phyloP scores from a whole-genome alignment of 2,329 filamentous ascomycete genomes.

The Fusarium irregulare region DNA sequence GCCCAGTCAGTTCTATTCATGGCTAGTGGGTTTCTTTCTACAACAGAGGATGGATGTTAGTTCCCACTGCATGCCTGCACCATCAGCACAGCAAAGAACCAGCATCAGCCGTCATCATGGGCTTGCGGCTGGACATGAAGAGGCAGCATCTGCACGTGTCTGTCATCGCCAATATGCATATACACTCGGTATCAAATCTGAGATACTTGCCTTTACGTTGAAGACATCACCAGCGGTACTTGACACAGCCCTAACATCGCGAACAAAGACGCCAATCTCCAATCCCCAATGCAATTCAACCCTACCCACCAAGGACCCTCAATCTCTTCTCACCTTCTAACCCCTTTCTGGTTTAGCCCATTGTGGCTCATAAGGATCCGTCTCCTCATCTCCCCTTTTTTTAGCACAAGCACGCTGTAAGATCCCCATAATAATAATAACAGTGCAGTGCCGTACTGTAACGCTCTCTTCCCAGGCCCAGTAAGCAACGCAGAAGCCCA shows the following conservation, averaged over 20 bases:
- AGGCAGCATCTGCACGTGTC: neutral
- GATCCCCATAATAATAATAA: conserved; percentile 30
- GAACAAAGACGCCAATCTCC: conserved; percentile 9
- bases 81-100: conserved; percentile 14
- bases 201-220: neutral
- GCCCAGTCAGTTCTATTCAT: conserved; percentile 1
- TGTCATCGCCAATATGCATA: neutral
- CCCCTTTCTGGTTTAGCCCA: conserved; percentile 14
- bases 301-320: conserved; percentile 20
- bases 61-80: conserved; percentile 20
- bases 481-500: conserved; percentile 29
- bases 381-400: conserved; percentile 32
- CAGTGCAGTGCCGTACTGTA: conserved; percentile 9
- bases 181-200: neutral
- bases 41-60: neutral
- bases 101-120: conserved; percentile 19
- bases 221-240: neutral
- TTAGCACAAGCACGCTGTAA: conserved; percentile 26
- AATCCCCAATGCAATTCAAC: conserved; percentile 5
- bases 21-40: conserved; percentile 10
- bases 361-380: conserved; percentile 30
- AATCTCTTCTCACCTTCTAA: conserved; percentile 20
- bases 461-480: conserved; percentile 5
- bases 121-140: neutral
- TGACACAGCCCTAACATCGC: conserved; percentile 15